Percentiles rank a stretch among this genome's conserved stretches.
Conservation (phyloP, 352 stramenopile species). For the Globisporangium megalacanthum region DNA sequence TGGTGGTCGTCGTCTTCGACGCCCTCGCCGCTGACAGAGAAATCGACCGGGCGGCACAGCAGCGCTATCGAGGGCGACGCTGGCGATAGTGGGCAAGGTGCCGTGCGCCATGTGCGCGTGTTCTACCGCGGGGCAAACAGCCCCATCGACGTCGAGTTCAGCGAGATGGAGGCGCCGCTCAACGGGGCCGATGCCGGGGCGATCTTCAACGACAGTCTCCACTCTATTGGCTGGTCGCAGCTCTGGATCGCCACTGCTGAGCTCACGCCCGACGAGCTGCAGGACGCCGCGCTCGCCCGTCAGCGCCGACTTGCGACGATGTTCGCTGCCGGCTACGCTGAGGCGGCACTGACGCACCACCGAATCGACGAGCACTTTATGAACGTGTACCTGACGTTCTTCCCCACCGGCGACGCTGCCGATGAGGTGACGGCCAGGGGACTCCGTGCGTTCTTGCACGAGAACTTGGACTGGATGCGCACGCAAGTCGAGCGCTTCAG, state of each 20-base stretch:
- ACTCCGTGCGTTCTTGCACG: conserved; percentile 30
- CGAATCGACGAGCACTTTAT: conserved; percentile 60
- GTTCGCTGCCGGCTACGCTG: conserved; percentile 52
- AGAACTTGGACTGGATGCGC: conserved; percentile 43
- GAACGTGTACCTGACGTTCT: conserved; percentile 50
- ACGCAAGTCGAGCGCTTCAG: conserved; percentile 24
- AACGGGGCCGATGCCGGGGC: conserved; percentile 24
- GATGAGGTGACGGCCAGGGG: conserved; percentile 22
- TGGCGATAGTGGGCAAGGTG: background rate
- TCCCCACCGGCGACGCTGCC: conserved; percentile 22
- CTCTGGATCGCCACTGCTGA: conserved; percentile 39
- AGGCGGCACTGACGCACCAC: conserved; percentile 53
- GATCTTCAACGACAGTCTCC: conserved; percentile 50
- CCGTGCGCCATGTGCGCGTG: conserved; percentile 9
- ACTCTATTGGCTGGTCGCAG: conserved; percentile 43
- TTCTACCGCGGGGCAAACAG: background rate
- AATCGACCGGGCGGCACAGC: background rate
- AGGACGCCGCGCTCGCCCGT: conserved; percentile 3
- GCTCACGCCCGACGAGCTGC: conserved; percentile 17
- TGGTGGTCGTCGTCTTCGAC: background rate
- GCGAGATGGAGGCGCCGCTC: background rate
- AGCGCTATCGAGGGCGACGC: background rate
- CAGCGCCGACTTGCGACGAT: conserved; percentile 29
- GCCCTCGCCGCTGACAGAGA: background rate
- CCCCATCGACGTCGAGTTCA: conserved; percentile 8